Evolutionary conservation across 495 filamentous ascomycete genomes (phyloP), one percentile per base, ranked within the genome.

Genomic region (Aspergillus taichungensis): DNA sequence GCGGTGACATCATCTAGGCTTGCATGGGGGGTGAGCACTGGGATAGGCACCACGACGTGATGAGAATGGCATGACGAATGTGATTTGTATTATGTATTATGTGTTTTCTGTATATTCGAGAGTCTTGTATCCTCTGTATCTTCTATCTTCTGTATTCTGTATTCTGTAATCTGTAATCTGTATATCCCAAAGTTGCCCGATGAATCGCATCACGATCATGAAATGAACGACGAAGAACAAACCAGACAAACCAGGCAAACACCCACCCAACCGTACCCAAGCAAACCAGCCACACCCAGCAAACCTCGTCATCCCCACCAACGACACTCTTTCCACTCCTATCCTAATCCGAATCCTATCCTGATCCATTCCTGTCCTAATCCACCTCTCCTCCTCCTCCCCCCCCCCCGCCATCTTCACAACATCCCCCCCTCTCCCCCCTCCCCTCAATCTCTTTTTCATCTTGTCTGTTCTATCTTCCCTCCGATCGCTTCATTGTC

Each of bases 1-100:
- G 71, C 51, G 75, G 75, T 45, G 83, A 84, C 59, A 86, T 88
- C 49, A 83, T 88, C 42, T 88, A 24, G 18, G 18, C 18, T 24
- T 24, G 18, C 4, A 62, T 74, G 46, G 37, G 50, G 30, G 41
- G 41, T 8, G 11, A 12, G 9, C 34, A 30, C 14, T 38, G 34
- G 9, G 13, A n/a, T 3, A n/a, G 9, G 13, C 13, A 37, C 13
- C 6, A 28, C 7, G 33, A 36, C 24, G 37, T 13, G 12, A 14
- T 31, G 13, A 34, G 6, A 6, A 27, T 12, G 13, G 4, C 10
- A 40, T 30, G 18, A 40, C 4, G 30, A 34, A 34, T 37, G n/a
- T 42, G 35, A n/a, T 24, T 24, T 24, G 18, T 24, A 24, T 24
- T 28, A 50, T 41, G 42, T 41, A 14, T 35, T 41, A 18, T n/a